Conservation (phyloP, 129 eudicot genomes). For the Centrapalus pauciflorus region DNA sequence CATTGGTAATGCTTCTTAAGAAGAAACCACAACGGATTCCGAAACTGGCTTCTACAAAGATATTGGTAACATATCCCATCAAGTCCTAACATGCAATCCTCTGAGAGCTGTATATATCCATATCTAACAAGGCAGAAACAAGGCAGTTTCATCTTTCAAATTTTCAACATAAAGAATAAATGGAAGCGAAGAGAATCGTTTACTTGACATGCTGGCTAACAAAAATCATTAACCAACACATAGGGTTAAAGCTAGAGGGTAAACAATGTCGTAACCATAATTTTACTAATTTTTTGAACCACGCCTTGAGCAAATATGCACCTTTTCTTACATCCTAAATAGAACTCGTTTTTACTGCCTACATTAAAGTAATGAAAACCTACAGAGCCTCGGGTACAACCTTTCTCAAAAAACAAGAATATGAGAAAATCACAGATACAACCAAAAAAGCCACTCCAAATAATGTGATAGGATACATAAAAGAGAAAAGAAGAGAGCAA, state of each 20-base stretch:
- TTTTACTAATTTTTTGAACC: neutral
- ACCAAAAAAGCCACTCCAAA: neutral
- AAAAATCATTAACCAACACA: conserved; percentile 10
- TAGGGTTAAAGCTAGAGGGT: neutral
- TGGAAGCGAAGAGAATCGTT: conserved; percentile 12
- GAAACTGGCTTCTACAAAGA: conserved; percentile 44
- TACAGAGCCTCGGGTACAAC: neutral
- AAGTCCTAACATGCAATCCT: conserved; percentile 85
- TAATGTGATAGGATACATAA: neutral
- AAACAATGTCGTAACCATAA: neutral
- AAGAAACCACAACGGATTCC: conserved; percentile 34
- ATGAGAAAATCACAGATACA: neutral
- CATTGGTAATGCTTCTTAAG: conserved; percentile 52
- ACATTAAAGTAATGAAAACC: neutral
- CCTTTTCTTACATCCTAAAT: neutral
- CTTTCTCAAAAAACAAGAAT: neutral
- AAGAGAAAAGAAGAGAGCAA: neutral
- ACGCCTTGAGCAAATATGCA: neutral
- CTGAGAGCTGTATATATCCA: conserved; percentile 65
- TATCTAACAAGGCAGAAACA: conserved; percentile 59
- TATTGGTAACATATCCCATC: conserved; percentile 59
- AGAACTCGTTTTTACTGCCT: neutral
- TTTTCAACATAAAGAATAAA: neutral
- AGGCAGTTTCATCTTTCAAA: conserved; percentile 30
- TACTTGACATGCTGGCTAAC: neutral